phyloP scores from a whole-genome alignment of 2,329 filamentous ascomycete species.

The Ophiocordyceps robertsii region DNA sequence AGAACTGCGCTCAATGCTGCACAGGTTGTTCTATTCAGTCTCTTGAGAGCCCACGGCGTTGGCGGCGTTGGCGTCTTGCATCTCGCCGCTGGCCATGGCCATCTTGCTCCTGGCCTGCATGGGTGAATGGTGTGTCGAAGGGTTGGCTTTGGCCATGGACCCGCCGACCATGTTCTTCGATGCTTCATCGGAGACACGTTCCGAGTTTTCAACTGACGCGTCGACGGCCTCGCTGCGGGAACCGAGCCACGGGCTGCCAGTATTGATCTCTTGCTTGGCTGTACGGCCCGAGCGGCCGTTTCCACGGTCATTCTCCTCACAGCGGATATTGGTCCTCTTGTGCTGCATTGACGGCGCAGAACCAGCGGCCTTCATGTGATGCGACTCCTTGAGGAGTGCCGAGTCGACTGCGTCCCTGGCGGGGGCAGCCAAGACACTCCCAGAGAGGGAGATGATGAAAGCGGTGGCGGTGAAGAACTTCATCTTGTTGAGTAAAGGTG shows the following conservation, averaged over 20 bases:
- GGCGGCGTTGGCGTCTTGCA: too few species aligned
- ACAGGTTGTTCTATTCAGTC: too few species aligned
- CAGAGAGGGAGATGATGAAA: not conserved
- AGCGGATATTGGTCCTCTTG: too few species aligned
- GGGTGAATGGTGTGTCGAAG: too few species aligned
- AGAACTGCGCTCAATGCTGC: too few species aligned
- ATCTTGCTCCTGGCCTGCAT: too few species aligned
- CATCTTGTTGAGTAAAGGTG: not conserved
- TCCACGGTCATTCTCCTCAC: too few species aligned
- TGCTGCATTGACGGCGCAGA: too few species aligned
- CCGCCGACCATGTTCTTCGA: not conserved
- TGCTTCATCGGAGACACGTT: not conserved
- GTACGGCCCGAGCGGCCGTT: too few species aligned
- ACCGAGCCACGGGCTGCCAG: not conserved
- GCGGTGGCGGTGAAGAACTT: not conserved
- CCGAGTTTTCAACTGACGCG: not conserved
- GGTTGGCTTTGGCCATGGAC: not conserved
- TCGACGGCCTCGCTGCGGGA: not conserved
- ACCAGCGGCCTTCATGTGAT: too few species aligned
- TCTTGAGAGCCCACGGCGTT: too few species aligned
- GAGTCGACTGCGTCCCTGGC: not conserved
- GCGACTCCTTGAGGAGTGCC: not conserved
- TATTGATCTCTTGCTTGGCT: not conserved
- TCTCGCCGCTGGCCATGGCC: too few species aligned
- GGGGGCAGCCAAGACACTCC: not conserved